These are phyloP conservation scores for Aureobasidium subglaciale DNA, from an alignment of 2,329 filamentous ascomycete genomes.

Conservation along the genomic window DNA sequence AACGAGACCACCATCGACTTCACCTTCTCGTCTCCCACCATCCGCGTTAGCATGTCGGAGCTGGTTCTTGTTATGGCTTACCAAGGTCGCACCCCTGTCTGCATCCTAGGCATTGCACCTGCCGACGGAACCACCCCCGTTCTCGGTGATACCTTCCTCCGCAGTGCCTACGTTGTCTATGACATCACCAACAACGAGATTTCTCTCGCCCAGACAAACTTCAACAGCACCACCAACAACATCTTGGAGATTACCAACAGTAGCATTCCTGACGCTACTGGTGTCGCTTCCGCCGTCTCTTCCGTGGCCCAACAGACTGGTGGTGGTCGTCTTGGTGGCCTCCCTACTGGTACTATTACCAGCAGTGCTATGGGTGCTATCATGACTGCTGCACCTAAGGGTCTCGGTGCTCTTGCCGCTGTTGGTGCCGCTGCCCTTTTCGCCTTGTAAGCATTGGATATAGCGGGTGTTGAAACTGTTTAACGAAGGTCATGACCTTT, in stretches of 20 bases:
- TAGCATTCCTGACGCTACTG: conserved; percentile 47
- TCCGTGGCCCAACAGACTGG: conserved; percentile 37
- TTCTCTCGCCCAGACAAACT: conserved; percentile 53
- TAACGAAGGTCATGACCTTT: conserved; percentile 7
- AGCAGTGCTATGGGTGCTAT: conserved; percentile 16
- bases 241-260: conserved; percentile 48
- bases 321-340: conserved; percentile 34
- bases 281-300: conserved; percentile 45
- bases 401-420: conserved; percentile 23
- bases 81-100: conserved; percentile 33
- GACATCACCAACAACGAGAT: conserved; percentile 55
- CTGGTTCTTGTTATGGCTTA: conserved; percentile 47
- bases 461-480: neutral
- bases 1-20: conserved; percentile 47
- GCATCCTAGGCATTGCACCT: conserved; percentile 45
- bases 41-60: conserved; percentile 49
- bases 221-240: conserved; percentile 47
- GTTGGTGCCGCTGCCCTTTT: conserved; percentile 23
- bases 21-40: conserved; percentile 49
- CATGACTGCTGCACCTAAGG: conserved; percentile 22
- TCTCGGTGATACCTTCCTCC: conserved; percentile 56
- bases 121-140: conserved; percentile 42
- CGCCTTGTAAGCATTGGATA: conserved; percentile 20
- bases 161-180: conserved; percentile 57
- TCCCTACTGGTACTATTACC: conserved; percentile 6